Evolutionary conservation across 495 filamentous ascomycete species (phyloP), one percentile per base, ranked within the genome.

Genomic region (Neurospora sp.): DNA sequence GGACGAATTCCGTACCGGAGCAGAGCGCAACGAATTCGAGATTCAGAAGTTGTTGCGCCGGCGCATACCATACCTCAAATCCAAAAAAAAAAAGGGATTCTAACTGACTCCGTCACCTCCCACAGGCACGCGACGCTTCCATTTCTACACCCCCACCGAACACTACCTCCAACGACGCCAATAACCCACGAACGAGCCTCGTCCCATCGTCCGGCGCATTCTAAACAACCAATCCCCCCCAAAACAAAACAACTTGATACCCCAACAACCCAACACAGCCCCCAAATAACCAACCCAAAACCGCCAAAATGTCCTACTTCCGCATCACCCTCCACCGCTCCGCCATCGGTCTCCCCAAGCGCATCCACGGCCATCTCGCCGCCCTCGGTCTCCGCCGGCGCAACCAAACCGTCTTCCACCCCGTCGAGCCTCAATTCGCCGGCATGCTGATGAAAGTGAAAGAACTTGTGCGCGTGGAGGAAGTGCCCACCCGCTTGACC

Each of bases 361-460:
- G 92, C 78, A 92, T 91, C 75, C 88, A 88, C 83, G 94, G 92
- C 77, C 93, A 97, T 71, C 92, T 99, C 70, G 88, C 90, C 77
- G 92, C 96, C 9, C 91, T 99, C 40, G 96, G 96, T 37, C 88
- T 99, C 46, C 92, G 91, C 73, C 93, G 93, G 80, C 92, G 96
- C 76, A 91, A 92, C 87, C 88, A 87, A 75, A 95, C 92, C 73
- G 96, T 98, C 76, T 99, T 97, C 87, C 91, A 97, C 80, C 91
- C 93, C 40, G 96, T 97, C 72, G 89, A 89, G 38, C 87, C 89
- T 20, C 90, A 94, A 75, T 88, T 93, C 72, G 96, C 96, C 5
- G 96, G 96, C 82, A 94, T 97, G 84, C 96, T 99, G 82, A 92
- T 98, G 89, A 93, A 92, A 82, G 94, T 99, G 70, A 99, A 99